Conservation (phyloP, 2,329 filamentous ascomycete genomes). For the Xylariales sp. region DNA sequence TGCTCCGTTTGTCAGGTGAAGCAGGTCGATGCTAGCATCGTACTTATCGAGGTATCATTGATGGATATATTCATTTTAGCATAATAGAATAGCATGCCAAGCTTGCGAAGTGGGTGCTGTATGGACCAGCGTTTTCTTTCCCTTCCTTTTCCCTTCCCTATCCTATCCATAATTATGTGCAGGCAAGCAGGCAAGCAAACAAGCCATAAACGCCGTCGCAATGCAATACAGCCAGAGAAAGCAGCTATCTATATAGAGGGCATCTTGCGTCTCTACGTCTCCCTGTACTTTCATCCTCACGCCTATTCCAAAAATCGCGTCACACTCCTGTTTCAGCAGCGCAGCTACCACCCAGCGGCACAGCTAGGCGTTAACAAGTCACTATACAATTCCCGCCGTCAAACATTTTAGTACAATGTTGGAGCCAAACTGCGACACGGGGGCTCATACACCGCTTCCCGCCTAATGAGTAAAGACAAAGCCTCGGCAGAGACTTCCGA, state of each 20-base stretch:
- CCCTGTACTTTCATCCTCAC: neutral
- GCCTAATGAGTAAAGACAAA: neutral
- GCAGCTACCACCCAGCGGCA: neutral
- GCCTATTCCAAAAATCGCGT: neutral
- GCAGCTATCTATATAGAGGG: constrained; percentile 13
- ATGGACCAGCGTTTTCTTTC: constrained; percentile 10
- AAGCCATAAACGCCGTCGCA: constrained; percentile 54
- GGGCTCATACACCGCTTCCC: neutral
- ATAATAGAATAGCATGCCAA: neutral
- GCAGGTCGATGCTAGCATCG: neutral
- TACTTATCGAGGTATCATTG: constrained; percentile 20
- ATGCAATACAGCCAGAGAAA: constrained; percentile 50
- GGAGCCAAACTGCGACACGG: neutral
- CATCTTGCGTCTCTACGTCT: constrained; percentile 5
- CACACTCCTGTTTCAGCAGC: neutral
- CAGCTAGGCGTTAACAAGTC: too few relatives aligned
- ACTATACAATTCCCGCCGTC: neutral
- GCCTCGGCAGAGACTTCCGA: neutral
- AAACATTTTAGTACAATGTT: neutral
- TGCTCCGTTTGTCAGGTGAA: neutral
- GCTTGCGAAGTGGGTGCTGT: constrained; percentile 1
- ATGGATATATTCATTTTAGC: neutral
- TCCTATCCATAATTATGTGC: constrained; percentile 34
- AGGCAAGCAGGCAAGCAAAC: constrained; percentile 21
- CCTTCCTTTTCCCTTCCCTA: constrained; percentile 22